phyloP scores from a whole-genome alignment of 2,329 filamentous ascomycete species.

The Colletotrichum spaethianum region DNA sequence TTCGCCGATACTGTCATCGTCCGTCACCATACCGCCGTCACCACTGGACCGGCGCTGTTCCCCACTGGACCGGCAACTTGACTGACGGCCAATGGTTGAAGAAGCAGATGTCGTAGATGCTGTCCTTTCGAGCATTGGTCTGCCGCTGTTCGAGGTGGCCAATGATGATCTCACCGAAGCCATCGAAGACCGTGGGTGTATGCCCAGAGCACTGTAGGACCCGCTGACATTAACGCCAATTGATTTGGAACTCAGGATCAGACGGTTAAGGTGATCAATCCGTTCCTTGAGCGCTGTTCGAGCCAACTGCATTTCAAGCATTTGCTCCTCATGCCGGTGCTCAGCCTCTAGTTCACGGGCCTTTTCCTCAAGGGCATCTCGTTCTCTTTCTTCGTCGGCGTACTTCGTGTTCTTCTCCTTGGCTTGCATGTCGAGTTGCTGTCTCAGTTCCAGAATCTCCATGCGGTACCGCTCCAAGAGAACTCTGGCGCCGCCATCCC shows the following conservation, averaged over 20 bases:
- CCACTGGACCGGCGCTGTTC: slow-evolving; percentile 61
- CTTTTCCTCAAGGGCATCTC: slow-evolving; percentile 79
- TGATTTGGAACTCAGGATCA: slow-evolving; percentile 96
- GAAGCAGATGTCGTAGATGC: slow-evolving; percentile 76
- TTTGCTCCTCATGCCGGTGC: slow-evolving; percentile 93
- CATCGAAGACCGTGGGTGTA: slow-evolving; percentile 59
- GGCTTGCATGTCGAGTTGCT: slow-evolving; percentile 86
- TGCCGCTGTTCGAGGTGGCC: slow-evolving; percentile 70
- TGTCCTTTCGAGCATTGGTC: slow-evolving; percentile 72
- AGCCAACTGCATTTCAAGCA: slow-evolving; percentile 98
- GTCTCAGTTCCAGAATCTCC: slow-evolving; percentile 87
- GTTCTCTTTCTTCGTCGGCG: slow-evolving; percentile 73
- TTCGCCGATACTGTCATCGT: slow-evolving; percentile 82
- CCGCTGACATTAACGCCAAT: slow-evolving; percentile 89
- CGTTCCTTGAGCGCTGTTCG: slow-evolving; percentile 96
- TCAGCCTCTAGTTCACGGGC: slow-evolving; percentile 84
- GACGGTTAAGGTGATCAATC: slow-evolving; percentile 94
- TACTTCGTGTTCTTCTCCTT: slow-evolving; percentile 75
- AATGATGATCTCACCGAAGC: slow-evolving; percentile 78
- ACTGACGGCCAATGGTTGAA: slow-evolving; percentile 71
- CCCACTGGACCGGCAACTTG: slow-evolving; percentile 63
- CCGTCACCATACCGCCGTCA: slow-evolving; percentile 62
- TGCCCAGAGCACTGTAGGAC: slow-evolving; percentile 77
- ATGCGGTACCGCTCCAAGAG: slow-evolving; percentile 93
- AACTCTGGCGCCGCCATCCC: slow-evolving; percentile 89